phyloP scores from a whole-genome alignment of 1,284 basidiomycete genomes.

The Ustilago loliicola region DNA sequence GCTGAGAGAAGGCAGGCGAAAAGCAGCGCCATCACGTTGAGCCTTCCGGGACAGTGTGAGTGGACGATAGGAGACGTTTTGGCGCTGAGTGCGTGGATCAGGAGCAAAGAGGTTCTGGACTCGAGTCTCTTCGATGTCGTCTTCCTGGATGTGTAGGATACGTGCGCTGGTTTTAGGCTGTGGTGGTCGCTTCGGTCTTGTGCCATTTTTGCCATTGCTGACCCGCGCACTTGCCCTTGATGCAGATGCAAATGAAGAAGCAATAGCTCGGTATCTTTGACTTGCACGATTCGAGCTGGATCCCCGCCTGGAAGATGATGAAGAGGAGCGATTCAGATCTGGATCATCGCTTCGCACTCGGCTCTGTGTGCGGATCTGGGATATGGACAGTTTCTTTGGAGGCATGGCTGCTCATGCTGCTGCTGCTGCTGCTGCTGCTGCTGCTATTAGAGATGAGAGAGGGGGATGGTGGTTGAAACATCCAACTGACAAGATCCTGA shows the following conservation, averaged over 20 bases:
- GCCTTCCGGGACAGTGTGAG: constrained; percentile 29
- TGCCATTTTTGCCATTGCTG: background rate
- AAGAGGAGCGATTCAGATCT: constrained; percentile 31
- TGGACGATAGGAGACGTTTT: constrained; percentile 35
- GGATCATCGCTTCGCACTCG: constrained; percentile 39
- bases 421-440: background rate
- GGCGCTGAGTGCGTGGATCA: constrained; percentile 20
- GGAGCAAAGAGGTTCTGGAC: constrained; percentile 40
- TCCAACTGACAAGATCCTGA: background rate
- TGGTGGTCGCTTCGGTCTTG: constrained; percentile 10
- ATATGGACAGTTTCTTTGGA: constrained; percentile 37
- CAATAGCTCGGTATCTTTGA: constrained; percentile 22
- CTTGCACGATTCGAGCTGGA: constrained; percentile 19
- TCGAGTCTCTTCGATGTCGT: constrained; percentile 37
- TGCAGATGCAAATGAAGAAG: constrained; percentile 7
- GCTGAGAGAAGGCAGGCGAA: constrained; percentile 26
- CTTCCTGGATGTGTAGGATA: constrained; percentile 29
- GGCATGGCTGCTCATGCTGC: constrained; percentile 19
- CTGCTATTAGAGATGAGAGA: background rate
- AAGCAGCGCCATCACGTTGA: constrained; percentile 19
- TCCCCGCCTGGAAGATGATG: constrained; percentile 9
- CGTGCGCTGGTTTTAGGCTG: constrained; percentile 36
- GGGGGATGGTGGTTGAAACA: background rate
- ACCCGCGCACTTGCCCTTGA: background rate
- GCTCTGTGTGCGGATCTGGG: constrained; percentile 35